Base-by-base conservation (phyloP, 2,329 filamentous ascomycete species). In the Penicillium corylophilum region DNA sequence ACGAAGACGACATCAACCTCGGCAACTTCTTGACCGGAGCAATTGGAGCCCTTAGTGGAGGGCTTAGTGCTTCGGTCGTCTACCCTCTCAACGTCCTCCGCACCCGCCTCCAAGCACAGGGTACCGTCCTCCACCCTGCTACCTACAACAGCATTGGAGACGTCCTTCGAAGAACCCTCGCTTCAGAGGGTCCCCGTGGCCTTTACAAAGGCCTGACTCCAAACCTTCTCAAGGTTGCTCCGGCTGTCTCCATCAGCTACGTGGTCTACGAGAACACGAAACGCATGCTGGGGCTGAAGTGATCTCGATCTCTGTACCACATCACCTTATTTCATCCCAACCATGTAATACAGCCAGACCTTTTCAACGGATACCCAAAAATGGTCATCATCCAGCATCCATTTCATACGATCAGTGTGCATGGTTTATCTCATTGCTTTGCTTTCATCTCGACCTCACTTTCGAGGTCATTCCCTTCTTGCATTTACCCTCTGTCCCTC, bases 141-240 rank as follows among this genome's bases (percentile, higher is more conserved):
- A 95, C 89, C 4, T 99, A 99, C 70, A 91, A 85, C 2, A 90
- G 94, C 33, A 93, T 97, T 57, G 82, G 86, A 77, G 94, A 99
- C 71, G 93, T 96, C 39, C 88, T 90, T 1, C 81, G 81, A 48
- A 90, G 88, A 74, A 99, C 94, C 8, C 76, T 96, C 31, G 80
- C 85, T 62, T 84, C 87, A 44, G 94, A 99, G 74, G 94, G 94
- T 1, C 70, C 89, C 33, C 82, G 89, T 53, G 94, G 94, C 2
- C 78, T 99, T 51, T 99, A 96, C 79, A 96, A 95, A 73, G 94
- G 94, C 1, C 78, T 97, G 59, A 96, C 93, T 38, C 94, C 94
- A 5, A 99, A 97, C 69, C 78, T 99, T 35, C 79, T 99, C 63
- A 99, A 99, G 77, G 94, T 99, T 31, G 91, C 94, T 9, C 94